phyloP scores from a whole-genome alignment of 2,329 filamentous ascomycete species.

The Penicillium sclerotiorum region DNA sequence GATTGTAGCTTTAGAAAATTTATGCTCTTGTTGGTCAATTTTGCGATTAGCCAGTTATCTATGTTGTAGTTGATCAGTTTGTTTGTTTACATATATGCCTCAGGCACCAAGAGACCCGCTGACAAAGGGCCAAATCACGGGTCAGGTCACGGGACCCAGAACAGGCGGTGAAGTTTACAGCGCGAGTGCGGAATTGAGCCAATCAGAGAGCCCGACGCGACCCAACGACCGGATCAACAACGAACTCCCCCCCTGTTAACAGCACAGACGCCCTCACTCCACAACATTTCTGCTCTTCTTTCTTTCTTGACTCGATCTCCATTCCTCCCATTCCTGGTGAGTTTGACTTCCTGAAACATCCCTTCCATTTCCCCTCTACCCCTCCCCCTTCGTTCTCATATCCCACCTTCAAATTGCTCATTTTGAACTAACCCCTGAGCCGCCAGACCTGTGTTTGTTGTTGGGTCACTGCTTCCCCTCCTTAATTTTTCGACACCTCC shows the following conservation, averaged over 20 bases:
- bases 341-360: constrained; percentile 8
- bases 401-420: background rate
- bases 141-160: constrained; percentile 14
- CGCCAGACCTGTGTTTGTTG: constrained; percentile 31
- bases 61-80: too few relatives aligned
- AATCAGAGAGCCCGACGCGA: constrained; percentile 39
- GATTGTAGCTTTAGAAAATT: too few relatives aligned
- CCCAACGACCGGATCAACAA: constrained; percentile 41
- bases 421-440: constrained; percentile 23
- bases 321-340: constrained; percentile 29
- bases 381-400: constrained; percentile 7
- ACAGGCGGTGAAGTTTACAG: constrained; percentile 25
- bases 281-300: constrained; percentile 51
- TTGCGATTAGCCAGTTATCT: too few relatives aligned
- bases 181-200: constrained; percentile 16
- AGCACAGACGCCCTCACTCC: constrained; percentile 48
- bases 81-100: background rate
- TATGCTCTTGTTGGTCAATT: too few relatives aligned
- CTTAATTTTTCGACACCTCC: constrained; percentile 25
- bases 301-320: constrained; percentile 24
- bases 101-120: background rate
- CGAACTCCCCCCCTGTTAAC: constrained; percentile 30
- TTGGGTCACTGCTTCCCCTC: constrained; percentile 30
- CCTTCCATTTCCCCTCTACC: constrained; percentile 11
- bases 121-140: background rate